Evolutionary conservation across 2,329 filamentous ascomycete species (phyloP).

Genomic region (Stagonosporopsis chrysanthemi): DNA sequence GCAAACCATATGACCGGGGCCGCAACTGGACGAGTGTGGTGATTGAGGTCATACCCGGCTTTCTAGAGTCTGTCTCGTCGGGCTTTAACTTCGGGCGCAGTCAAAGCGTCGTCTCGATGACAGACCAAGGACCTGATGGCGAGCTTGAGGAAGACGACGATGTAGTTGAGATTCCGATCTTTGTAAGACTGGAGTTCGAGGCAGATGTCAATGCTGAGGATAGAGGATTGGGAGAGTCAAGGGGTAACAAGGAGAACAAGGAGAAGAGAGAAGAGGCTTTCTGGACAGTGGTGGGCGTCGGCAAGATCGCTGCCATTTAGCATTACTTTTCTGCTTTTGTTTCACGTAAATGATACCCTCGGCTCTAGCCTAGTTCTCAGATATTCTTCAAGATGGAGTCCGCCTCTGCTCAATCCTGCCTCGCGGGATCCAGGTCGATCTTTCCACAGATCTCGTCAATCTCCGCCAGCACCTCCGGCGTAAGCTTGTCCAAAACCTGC

Average conservation of each 20-base stretch:
- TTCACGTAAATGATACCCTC: constrained; percentile 17
- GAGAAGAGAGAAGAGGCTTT: constrained; percentile 88
- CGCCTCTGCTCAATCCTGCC: constrained; percentile 4
- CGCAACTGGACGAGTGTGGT: constrained; percentile 96
- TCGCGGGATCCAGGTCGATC: constrained; percentile 8
- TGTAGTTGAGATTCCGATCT: constrained; percentile 88
- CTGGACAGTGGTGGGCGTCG: constrained; percentile 92
- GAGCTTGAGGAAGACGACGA: constrained; percentile 63
- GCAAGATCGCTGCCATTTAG: constrained; percentile 67
- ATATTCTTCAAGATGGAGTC: not conserved
- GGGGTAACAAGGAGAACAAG: constrained; percentile 67
- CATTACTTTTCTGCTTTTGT: not conserved
- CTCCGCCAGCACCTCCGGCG: constrained; percentile 55
- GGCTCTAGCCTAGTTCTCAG: not conserved
- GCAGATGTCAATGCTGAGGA: constrained; percentile 68
- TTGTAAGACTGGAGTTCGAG: constrained; percentile 92
- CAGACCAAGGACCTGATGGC: constrained; percentile 23
- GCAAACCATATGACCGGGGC: constrained; percentile 95
- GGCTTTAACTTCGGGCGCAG: constrained; percentile 7
- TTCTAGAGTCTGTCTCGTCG: constrained; percentile 26
- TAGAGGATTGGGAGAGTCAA: constrained; percentile 44
- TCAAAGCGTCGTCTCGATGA: constrained; percentile 5
- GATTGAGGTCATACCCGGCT: constrained; percentile 79
- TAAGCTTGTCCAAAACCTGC: constrained; percentile 54
- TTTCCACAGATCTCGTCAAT: constrained; percentile 42